These are phyloP conservation scores for Geotrichum bryndzae DNA, from an alignment of 1,139 yeast species.

Conservation along the genomic window DNA sequence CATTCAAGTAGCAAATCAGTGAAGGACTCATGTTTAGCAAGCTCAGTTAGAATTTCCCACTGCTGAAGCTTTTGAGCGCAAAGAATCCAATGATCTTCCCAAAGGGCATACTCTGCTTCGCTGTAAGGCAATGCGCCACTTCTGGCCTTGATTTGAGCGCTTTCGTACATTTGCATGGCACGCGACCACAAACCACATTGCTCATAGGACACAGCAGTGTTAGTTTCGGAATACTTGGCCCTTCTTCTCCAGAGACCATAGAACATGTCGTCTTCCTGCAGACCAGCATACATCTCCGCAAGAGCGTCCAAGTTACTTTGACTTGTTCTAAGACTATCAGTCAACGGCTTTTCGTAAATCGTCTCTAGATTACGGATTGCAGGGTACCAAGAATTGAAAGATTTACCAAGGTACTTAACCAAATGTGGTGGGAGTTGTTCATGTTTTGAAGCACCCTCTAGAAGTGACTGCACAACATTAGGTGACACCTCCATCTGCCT, in stretches of 20 bases:
- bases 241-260: conserved; percentile 97
- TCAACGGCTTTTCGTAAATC: conserved; percentile 59
- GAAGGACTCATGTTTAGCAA: conserved; percentile 96
- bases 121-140: conserved; percentile 94
- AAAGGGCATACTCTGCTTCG: conserved; percentile 87
- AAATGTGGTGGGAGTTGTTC: conserved; percentile 89
- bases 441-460: conserved; percentile 61
- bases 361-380: conserved; percentile 77
- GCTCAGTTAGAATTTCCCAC: conserved; percentile 94
- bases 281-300: conserved; percentile 77
- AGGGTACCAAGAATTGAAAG: conserved; percentile 89
- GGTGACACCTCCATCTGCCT: conserved; percentile 84
- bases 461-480: conserved; percentile 75
- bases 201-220: conserved; percentile 86
- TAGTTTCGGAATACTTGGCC: conserved; percentile 89
- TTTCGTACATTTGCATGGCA: conserved; percentile 88
- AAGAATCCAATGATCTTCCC: conserved; percentile 99
- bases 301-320: conserved; percentile 90
- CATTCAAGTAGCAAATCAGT: conserved; percentile 91
- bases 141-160: conserved; percentile 96
- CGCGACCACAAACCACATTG: conserved; percentile 94
- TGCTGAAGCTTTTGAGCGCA: conserved; percentile 97
- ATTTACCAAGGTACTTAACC: conserved; percentile 78
- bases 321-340: conserved; percentile 65
- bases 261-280: conserved; percentile 94